A percentile compares a stretch with the other conserved stretches of the same genome.
These are phyloP conservation scores for Phlyctochytrium arcticum DNA, from an alignment of 192 early-diverging fungal species.

Conservation along the genomic window DNA sequence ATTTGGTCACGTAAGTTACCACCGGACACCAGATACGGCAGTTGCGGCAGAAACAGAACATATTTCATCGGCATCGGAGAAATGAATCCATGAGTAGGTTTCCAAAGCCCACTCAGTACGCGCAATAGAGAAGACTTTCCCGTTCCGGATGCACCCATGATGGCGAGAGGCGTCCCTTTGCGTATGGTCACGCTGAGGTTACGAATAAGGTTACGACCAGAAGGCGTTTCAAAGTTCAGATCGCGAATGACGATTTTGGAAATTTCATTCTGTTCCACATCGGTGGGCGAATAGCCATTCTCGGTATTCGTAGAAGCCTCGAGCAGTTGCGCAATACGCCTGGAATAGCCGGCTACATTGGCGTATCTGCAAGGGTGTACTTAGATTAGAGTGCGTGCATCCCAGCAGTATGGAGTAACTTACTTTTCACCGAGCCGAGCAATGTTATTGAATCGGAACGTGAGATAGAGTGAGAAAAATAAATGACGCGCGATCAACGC, in stretches of 20 bases:
- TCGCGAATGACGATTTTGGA: constrained; percentile 6
- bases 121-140: constrained; percentile 84
- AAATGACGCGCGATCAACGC: constrained; percentile 75
- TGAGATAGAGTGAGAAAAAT: constrained; percentile 83
- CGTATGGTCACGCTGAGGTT: constrained; percentile 15
- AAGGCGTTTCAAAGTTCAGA: constrained; percentile 13
- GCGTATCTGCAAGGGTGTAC: constrained; percentile 43
- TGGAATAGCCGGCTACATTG: constrained; percentile 75
- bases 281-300: constrained; percentile 28
- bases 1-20: constrained; percentile 87
- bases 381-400: no score
- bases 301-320: constrained; percentile 45
- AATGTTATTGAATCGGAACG: constrained; percentile 68
- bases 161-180: constrained; percentile 26
- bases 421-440: constrained; percentile 62
- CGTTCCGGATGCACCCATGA: constrained; percentile 67
- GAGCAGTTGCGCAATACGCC: constrained; percentile 76
- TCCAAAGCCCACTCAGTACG: constrained; percentile 74
- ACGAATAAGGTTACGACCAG: constrained; percentile 18
- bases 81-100: constrained; percentile 46
- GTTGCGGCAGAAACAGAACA: constrained; percentile 69
- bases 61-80: constrained; percentile 13
- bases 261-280: constrained; percentile 1
- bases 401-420: background rate
- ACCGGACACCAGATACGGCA: constrained; percentile 68